A percentile compares a stretch with the other conserved stretches of the same genome.
phyloP scores from a whole-genome alignment of 2,329 filamentous ascomycete genomes.

The Phaeoacremonium minimum region DNA sequence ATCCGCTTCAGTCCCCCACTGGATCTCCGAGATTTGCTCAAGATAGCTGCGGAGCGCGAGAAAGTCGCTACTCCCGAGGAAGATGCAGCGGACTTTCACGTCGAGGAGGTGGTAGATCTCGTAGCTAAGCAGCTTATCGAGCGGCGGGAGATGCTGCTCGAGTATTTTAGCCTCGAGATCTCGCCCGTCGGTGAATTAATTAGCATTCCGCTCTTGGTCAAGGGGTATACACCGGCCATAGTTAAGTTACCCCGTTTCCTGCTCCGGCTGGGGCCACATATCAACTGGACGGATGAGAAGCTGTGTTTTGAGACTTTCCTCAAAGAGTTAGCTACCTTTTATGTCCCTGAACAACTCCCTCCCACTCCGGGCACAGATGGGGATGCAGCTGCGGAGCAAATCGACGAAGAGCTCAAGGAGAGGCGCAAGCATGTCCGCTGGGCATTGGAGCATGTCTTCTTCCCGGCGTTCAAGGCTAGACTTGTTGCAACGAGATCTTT shows the following conservation, averaged over 20 bases:
- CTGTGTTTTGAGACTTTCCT: slow-evolving; percentile 81
- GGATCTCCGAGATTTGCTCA: slow-evolving; percentile 64
- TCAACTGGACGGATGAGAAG: slow-evolving; percentile 83
- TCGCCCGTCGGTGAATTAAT: slow-evolving; percentile 72
- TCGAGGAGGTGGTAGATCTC: slow-evolving; percentile 59
- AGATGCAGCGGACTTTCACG: slow-evolving; percentile 50
- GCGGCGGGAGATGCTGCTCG: slow-evolving; percentile 78
- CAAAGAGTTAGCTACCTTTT: slow-evolving; percentile 83
- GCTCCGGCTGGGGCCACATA: slow-evolving; percentile 79
- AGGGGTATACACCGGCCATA: slow-evolving; percentile 81
- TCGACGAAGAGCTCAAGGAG: slow-evolving; percentile 46
- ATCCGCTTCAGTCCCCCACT: slow-evolving; percentile 79
- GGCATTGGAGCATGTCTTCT: slow-evolving; percentile 80
- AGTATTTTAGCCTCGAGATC: slow-evolving; percentile 89
- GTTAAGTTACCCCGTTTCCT: slow-evolving; percentile 87
- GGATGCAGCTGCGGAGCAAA: slow-evolving; percentile 23
- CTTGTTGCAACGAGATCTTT: slow-evolving; percentile 77
- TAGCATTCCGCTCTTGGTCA: slow-evolving; percentile 78
- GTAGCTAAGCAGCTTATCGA: slow-evolving; percentile 68
- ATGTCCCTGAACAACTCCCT: slow-evolving; percentile 82
- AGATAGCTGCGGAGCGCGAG: slow-evolving; percentile 69
- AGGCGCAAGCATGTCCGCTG: slow-evolving; percentile 67
- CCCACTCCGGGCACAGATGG: slow-evolving; percentile 27
- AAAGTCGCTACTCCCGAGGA: slow-evolving; percentile 33
- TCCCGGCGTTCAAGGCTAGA: slow-evolving; percentile 80